A percentile compares a stretch with the other conserved stretches of the same genome.
These are phyloP conservation scores for Solidago caesia DNA, from an alignment of 129 eudicot species.

Conservation along the genomic window DNA sequence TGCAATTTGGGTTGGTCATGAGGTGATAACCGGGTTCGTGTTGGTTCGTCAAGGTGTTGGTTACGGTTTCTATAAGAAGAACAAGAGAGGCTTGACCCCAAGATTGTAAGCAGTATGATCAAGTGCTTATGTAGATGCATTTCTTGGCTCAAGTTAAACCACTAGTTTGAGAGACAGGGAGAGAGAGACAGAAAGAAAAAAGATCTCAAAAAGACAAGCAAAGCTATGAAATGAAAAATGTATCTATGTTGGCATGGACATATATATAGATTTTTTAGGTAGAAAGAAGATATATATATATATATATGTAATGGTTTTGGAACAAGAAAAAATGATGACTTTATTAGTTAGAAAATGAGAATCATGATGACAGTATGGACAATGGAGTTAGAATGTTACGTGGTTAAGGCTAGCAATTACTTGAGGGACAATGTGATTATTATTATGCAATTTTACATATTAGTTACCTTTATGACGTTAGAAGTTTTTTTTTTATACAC, in stretches of 20 bases:
- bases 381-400: too few relatives aligned
- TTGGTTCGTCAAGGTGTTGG: constrained; percentile 8
- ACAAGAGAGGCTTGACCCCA: constrained; percentile 33
- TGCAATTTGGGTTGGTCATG: not conserved
- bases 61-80: constrained; percentile 13
- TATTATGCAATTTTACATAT: too few relatives aligned
- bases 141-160: constrained; percentile 17
- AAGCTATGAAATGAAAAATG: constrained; percentile 19
- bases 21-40: constrained; percentile 23
- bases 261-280: constrained; percentile 27
- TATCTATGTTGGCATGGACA: constrained; percentile 18
- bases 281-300: not conserved
- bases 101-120: constrained; percentile 24
- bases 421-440: too few relatives aligned
- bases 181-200: constrained; percentile 14
- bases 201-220: not conserved
- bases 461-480: too few relatives aligned
- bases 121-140: constrained; percentile 41
- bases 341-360: too few relatives aligned
- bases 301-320: not conserved
- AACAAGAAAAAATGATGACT: too few relatives aligned
- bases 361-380: too few relatives aligned
- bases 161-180: not conserved
- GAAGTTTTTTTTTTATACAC: too few relatives aligned
- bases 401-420: too few relatives aligned